Evolutionary conservation across 805 yeast genomes (phyloP), one percentile per base, ranked within the genome.

Genomic region (Suhomyces pyralidae): DNA sequence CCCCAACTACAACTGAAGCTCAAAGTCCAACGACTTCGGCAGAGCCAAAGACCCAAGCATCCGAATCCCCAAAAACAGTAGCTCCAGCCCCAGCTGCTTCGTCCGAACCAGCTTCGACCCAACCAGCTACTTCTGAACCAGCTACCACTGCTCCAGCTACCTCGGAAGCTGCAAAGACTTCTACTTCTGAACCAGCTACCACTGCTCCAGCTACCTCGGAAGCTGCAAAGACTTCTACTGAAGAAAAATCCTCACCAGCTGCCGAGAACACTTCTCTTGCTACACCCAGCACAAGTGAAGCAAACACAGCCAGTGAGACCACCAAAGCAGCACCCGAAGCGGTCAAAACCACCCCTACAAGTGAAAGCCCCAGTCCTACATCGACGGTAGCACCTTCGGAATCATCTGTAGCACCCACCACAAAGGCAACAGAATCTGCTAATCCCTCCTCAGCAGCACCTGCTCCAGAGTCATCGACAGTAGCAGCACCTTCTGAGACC

Each of bases 341-440:
- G n/a, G 14, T 34, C 12, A n/a, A 28, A 38, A 38, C 36, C 38
- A 5, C 45, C 34, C 30, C 17, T 8, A n/a, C 42, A 8, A 49
- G 46, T 22, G 14, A 45, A 19, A 15, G 17, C 20, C 19, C 46
- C 42, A 48, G 38, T 10, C 14, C 46, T 36, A 15, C 25, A 14
- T 40, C 46, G 28, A 19, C 46, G 5, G 28, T 12, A 7, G 40
- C 46, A 15, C 44, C 51, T 24, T 19, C 56, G n/a, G 26, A 28
- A n/a, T 45, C 55, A 8, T 36, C 55, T 24, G 48, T 34, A 26
- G 50, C 20, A 14, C 17, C 26, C 15, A 17, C 45, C 7, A 26
- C 48, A 14, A 22, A 22, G 25, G n/a, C 32, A 28, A 20, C 47
- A n/a, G 38, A 44, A 12, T n/a, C 53, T 40, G 50, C 36, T 40